Conservation (phyloP, 768 basidiomycete genomes). For the Strobilomyces dryophilus region DNA sequence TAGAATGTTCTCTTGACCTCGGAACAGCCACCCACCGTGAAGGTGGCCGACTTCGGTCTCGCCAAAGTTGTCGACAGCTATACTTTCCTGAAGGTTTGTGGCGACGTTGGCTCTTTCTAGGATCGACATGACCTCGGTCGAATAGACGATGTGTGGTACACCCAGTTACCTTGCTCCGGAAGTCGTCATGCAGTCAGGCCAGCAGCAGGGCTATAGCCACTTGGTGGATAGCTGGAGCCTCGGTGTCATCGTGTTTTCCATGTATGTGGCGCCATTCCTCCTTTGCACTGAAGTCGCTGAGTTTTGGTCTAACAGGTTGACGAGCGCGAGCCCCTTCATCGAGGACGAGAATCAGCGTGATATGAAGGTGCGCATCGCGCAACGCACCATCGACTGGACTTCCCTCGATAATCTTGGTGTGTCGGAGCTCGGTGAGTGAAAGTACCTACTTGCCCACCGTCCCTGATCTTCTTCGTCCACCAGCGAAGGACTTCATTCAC, state of each 20-base stretch:
- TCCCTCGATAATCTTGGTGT: conserved; percentile 38
- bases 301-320: conserved; percentile 49
- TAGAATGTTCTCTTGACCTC: conserved; percentile 83
- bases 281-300: background rate
- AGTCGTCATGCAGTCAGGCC: conserved; percentile 62
- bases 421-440: conserved; percentile 43
- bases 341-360: conserved; percentile 63
- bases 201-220: conserved; percentile 70
- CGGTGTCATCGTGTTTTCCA: conserved; percentile 90
- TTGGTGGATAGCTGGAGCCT: conserved; percentile 96
- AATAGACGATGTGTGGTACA: conserved; percentile 92
- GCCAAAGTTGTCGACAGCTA: conserved; percentile 85
- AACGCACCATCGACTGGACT: conserved; percentile 60
- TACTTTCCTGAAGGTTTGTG: conserved; percentile 68
- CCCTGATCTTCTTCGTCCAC: conserved; percentile 30
- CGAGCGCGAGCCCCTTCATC: conserved; percentile 74
- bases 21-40: conserved; percentile 64
- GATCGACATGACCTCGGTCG: background rate
- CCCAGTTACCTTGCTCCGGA: conserved; percentile 93
- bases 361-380: conserved; percentile 56
- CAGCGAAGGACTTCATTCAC: conserved; percentile 65
- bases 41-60: conserved; percentile 94
- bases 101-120: background rate
- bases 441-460: background rate
- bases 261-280: conserved; percentile 46